Base-by-base conservation (phyloP, 768 basidiomycete genomes). In the Exsudoporus frostii region DNA sequence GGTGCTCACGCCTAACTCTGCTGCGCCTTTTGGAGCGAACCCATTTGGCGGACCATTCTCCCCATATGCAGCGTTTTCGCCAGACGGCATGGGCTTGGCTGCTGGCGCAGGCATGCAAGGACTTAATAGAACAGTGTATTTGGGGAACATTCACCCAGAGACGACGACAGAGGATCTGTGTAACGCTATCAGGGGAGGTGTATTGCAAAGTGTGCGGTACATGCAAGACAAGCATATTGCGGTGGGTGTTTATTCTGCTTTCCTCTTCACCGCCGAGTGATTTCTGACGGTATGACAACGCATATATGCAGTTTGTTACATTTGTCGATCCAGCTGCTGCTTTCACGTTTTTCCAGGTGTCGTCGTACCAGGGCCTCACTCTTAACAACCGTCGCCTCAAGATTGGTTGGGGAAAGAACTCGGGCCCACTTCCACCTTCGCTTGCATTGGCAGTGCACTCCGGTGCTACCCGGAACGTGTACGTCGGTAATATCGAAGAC, bases 211-310 rank as follows among this genome's bases (percentile, higher is more conserved):
- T 71, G 85, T 99, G 65, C 76, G 92, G 57, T 96, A 94, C 70
- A 90, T 98, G 85, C 86, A 88, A 57, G 97, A 98, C 64, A 97
- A 98, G 76, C 93, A 96, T 66, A 97, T 97, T 65, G 93, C 93
- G 61, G 91, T 95, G 62, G 60, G 87, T 81, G 27, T 50, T 41
- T 27, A 39, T 55, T 41, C 39, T 32, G 37, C 47, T 38, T 54
- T 51, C 34, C 20, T 11, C 14, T 27, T 38, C 11, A 14, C 22
- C 7, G 20, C 5, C 8, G 9, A 1, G 40, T 58, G 45, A 20
- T 50, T 36, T 57, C 54, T 56, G 45, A 42, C 15, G 14, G 46
- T 53, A 9, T 27, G 38, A 1, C 19, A 33, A 39, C 14, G 17
- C 30, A 45, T 49, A 33, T 40, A 17, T 45, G 3, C 55, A 94